Evolutionary conservation across 1,284 basidiomycete species (phyloP).

Genomic region (Ustilago tritici): DNA sequence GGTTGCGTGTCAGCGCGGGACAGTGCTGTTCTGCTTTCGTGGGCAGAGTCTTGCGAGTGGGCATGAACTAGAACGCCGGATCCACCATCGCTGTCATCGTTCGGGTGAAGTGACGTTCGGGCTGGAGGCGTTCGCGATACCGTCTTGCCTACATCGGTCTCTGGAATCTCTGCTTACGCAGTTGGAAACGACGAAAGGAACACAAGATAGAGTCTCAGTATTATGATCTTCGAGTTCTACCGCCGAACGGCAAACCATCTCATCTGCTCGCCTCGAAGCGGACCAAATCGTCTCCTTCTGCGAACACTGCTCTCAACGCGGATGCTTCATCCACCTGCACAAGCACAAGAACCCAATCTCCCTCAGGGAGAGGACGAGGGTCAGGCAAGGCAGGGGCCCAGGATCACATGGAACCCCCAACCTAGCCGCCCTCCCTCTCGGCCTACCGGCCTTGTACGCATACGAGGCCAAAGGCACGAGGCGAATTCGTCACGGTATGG

Average conservation of each 20-base stretch:
- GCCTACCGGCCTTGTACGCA: slow-evolving; percentile 36
- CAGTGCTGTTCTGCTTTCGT: slow-evolving; percentile 5
- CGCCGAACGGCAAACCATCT: neutral
- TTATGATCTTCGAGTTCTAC: neutral
- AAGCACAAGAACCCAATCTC: slow-evolving; percentile 11
- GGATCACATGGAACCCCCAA: slow-evolving; percentile 37
- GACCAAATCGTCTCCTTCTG: too few species aligned
- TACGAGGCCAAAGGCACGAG: slow-evolving; percentile 40
- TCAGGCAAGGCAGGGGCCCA: slow-evolving; percentile 22
- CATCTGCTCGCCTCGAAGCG: too few species aligned
- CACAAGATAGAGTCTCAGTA: neutral
- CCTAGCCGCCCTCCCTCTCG: slow-evolving; percentile 32
- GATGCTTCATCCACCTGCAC: slow-evolving; percentile 21
- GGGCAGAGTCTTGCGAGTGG: slow-evolving; percentile 25
- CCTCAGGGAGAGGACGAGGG: slow-evolving; percentile 10
- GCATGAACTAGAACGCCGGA: slow-evolving; percentile 35
- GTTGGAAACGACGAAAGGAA: neutral
- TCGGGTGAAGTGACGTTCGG: neutral
- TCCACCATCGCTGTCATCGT: slow-evolving; percentile 42
- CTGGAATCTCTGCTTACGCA: neutral
- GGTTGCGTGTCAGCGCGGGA: neutral
- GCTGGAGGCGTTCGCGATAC: neutral
- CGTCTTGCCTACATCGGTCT: neutral
- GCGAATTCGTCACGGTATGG: slow-evolving; percentile 32
- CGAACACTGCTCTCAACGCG: neutral